Conservation (phyloP, 192 early-diverging fungal genomes). For the Spizellomyces punctatus region DNA sequence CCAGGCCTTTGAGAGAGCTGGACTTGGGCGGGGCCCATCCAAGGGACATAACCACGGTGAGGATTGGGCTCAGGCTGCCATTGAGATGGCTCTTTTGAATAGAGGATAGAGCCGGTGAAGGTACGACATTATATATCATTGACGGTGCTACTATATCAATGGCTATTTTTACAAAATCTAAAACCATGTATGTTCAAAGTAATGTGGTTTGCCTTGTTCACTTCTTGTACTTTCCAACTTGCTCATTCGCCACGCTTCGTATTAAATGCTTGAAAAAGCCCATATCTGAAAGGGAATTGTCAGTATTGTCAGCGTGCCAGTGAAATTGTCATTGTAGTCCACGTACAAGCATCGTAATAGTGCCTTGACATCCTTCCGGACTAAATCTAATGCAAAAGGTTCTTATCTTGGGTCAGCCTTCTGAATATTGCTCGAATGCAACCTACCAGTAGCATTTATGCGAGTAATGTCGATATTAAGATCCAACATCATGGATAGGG, state of each 20-base stretch:
- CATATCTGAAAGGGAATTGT: no score
- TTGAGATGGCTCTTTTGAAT: conserved; percentile 82
- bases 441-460: conserved; percentile 29
- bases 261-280: no score
- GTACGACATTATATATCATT: no score
- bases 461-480: conserved; percentile 24
- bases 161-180: no score
- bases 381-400: conserved; percentile 22
- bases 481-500: conserved; percentile 32
- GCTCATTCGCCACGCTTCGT: no score
- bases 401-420: background rate
- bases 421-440: background rate
- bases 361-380: conserved; percentile 27
- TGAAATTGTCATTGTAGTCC: no score
- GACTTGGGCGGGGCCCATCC: conserved; percentile 54
- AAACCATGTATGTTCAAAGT: no score
- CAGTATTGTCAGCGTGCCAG: no score
- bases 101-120: background rate
- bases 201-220: no score
- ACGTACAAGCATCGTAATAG: conserved; percentile 31
- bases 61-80: conserved; percentile 93
- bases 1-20: conserved; percentile 87
- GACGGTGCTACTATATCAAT: no score
- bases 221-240: no score
- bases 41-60: conserved; percentile 93